Base-by-base conservation (phyloP, 1,139 yeast species). In the Suhomyces bolitotheri region DNA sequence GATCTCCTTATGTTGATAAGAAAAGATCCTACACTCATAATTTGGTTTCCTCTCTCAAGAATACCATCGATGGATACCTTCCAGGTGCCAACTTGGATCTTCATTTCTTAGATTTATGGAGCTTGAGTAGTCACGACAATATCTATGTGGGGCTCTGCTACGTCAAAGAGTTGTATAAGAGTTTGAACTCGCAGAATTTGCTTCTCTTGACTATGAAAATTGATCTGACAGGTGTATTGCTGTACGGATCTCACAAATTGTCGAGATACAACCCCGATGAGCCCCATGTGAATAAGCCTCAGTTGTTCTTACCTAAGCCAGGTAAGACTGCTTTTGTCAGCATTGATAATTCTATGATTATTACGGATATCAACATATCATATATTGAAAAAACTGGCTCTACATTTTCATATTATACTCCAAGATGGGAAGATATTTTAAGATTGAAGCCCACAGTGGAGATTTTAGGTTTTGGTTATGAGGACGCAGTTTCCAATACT, bases 371-470 rank as follows among this genome's bases (percentile, higher is more conserved):
- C 31, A 59, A 64, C 17, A 51, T 59, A 5, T 64, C 76, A 17
- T 71, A 77, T 13, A 57, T 60, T 16, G 52, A 54, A 17, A 46
- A 58, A 0, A 45, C 62, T 1, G 33, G 49, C 3, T 15, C 32
- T 5, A 15, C 21, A n/a, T 64, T 64, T 25, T 62, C 66, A 33
- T 74, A 76, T 47, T 69, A 73, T 44, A 68, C 66, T 34, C 76
- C 82, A 17, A 71, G 82, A 51, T 86, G 95, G 95, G 95, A 88
- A 57, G 96, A 88, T 51, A 67, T 76, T 7, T 66, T 88, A 13
- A 66, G 72, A 11, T 73, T 88, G 44, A 76, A 75, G 40, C 47
- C 71, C 2, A 68, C 72, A 11, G 73, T 82, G 2, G 62, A 68
- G 1, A 65, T 87, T 11, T 62, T 83, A 21, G 92, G 92, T 0